Evolutionary conservation across 1,284 basidiomycete species (phyloP).

Genomic region (Vanrija sp.): DNA sequence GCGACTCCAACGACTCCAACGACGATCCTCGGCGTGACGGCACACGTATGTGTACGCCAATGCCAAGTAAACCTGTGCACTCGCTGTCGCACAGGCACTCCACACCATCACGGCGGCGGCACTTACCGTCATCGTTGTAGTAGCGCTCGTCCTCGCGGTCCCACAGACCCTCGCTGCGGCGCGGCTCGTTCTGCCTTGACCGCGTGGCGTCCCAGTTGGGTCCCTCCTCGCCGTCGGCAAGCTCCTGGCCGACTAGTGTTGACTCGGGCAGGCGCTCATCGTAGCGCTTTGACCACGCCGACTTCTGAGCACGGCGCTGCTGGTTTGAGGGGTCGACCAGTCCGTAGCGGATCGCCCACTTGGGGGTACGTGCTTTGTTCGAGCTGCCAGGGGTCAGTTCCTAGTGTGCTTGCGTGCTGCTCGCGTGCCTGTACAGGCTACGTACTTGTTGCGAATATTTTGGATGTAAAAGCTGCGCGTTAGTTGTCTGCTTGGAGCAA

Average conservation of each 20-base stretch:
- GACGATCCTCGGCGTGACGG: too few relatives aligned
- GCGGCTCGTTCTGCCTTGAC: slow-evolving; percentile 23
- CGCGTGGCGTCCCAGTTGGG: slow-evolving; percentile 43
- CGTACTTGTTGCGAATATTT: slow-evolving; percentile 84
- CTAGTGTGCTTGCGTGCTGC: too few relatives aligned
- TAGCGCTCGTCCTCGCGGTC: slow-evolving; percentile 44
- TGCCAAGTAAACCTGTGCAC: background rate
- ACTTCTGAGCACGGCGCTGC: slow-evolving; percentile 69
- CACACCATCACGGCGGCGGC: background rate
- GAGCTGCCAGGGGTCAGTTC: slow-evolving; percentile 51
- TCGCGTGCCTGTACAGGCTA: background rate
- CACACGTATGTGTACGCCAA: background rate
- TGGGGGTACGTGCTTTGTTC: slow-evolving; percentile 81
- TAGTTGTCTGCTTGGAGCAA: background rate
- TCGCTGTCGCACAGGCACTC: background rate
- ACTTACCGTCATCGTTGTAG: slow-evolving; percentile 34
- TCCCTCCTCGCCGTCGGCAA: slow-evolving; percentile 70
- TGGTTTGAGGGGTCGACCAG: slow-evolving; percentile 74
- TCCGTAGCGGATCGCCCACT: slow-evolving; percentile 81
- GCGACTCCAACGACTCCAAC: background rate
- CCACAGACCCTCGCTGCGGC: slow-evolving; percentile 42
- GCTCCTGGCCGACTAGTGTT: slow-evolving; percentile 64
- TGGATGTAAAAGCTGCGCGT: slow-evolving; percentile 86
- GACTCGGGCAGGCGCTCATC: slow-evolving; percentile 74
- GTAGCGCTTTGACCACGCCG: slow-evolving; percentile 81